A percentile compares a stretch with the other conserved stretches of the same genome.
Conservation (phyloP, 495 filamentous ascomycete genomes). For the Penicillium ochrochloron region DNA sequence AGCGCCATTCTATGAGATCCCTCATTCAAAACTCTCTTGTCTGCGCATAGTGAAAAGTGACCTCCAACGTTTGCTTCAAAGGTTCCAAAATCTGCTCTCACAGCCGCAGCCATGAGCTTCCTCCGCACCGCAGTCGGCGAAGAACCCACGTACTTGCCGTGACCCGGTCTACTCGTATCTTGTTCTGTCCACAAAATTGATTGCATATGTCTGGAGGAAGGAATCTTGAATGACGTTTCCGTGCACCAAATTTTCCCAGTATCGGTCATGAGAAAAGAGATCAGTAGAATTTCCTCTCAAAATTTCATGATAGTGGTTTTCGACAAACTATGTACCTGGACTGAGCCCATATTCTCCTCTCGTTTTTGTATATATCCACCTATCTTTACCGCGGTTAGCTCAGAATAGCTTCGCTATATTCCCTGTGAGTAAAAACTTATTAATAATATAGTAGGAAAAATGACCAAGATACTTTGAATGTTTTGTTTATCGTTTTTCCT, state of each 20-base stretch:
- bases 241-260: background rate
- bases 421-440: too few species aligned
- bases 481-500: background rate
- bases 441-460: too few species aligned
- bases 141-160: background rate
- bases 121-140: background rate
- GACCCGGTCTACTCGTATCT: background rate
- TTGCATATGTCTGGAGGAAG: background rate
- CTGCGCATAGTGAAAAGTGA: background rate
- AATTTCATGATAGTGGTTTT: too few species aligned
- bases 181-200: background rate
- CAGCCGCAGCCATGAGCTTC: background rate
- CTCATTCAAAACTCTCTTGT: background rate
- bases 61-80: background rate
- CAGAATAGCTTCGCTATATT: background rate
- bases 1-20: background rate
- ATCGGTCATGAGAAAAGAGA: background rate
- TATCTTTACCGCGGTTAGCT: background rate
- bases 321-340: too few species aligned
- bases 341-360: background rate
- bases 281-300: too few species aligned
- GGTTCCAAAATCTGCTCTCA: background rate
- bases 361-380: too few species aligned
- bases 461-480: background rate
- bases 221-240: background rate